These are phyloP conservation scores for Wickerhamiella sergipiensis DNA, from an alignment of 805 yeast genomes.

Conservation along the genomic window DNA sequence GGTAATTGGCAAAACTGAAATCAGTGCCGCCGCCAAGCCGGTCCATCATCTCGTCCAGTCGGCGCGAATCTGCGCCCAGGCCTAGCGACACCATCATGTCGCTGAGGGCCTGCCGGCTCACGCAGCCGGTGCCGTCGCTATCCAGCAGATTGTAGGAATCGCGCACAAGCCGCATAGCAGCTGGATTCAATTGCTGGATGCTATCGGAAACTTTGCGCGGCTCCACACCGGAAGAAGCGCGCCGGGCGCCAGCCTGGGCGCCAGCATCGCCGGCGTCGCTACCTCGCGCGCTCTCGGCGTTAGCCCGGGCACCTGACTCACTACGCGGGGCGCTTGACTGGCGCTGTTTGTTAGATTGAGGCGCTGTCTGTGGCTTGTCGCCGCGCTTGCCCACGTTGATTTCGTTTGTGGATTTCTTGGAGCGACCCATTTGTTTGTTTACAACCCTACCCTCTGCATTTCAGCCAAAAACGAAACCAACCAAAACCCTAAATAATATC, in stretches of 20 bases:
- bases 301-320: neutral
- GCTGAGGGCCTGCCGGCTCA: slow-evolving; percentile 12
- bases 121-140: slow-evolving; percentile 17
- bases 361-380: neutral
- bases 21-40: slow-evolving; percentile 15
- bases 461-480: too few species aligned
- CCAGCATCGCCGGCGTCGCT: too few species aligned
- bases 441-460: neutral
- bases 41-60: slow-evolving; percentile 15
- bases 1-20: slow-evolving; percentile 13
- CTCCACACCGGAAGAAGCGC: slow-evolving; percentile 3
- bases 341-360: neutral
- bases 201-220: slow-evolving; percentile 18
- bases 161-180: slow-evolving; percentile 17
- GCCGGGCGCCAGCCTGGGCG: neutral
- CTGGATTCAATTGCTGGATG: slow-evolving; percentile 16
- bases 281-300: neutral
- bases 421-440: neutral
- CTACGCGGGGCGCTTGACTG: neutral
- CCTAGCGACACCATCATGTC: slow-evolving; percentile 17
- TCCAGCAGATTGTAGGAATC: slow-evolving; percentile 18
- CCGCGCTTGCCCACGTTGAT: neutral
- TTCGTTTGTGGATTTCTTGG: neutral
- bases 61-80: slow-evolving; percentile 7
- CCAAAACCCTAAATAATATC: too few species aligned